phyloP scores from a whole-genome alignment of 1,139 yeast genomes.

The Zygosaccharomyces sapae region DNA sequence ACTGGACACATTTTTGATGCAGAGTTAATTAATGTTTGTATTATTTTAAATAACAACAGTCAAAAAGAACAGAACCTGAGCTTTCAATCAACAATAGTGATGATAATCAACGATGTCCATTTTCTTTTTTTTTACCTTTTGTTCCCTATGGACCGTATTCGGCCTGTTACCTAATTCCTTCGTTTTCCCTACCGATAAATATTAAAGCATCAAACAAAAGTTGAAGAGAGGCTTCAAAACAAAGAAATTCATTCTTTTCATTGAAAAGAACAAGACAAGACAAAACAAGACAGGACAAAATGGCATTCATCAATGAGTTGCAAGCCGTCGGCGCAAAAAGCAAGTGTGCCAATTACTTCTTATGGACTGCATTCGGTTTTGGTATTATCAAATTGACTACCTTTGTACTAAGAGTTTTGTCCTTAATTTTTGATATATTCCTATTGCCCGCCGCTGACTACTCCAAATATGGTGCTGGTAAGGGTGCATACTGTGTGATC shows the following conservation, averaged over 20 bases:
- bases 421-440: slow-evolving; percentile 53
- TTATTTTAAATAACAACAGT: no score
- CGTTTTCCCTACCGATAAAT: no score
- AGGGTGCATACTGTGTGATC: slow-evolving; percentile 58
- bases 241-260: no score
- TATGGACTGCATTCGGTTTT: slow-evolving; percentile 41
- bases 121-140: no score
- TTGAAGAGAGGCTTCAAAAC: no score
- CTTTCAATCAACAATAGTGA: no score
- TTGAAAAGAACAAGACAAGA: no score
- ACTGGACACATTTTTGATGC: slow-evolving; percentile 20
- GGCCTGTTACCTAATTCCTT: no score
- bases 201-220: no score
- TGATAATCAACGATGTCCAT: no score
- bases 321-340: slow-evolving; percentile 23
- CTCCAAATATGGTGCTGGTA: slow-evolving; percentile 63
- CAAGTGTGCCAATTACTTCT: slow-evolving; percentile 23
- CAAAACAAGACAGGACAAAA: slow-evolving; percentile 9
- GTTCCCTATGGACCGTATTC: no score
- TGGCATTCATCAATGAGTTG: slow-evolving; percentile 32
- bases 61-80: no score
- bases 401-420: slow-evolving; percentile 40
- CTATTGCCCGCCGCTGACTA: slow-evolving; percentile 62
- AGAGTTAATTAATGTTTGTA: background rate
- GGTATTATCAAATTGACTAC: slow-evolving; percentile 52